These are phyloP conservation scores for Hippophae gyantsensis DNA, from an alignment of 306 rosid species.

Conservation along the genomic window DNA sequence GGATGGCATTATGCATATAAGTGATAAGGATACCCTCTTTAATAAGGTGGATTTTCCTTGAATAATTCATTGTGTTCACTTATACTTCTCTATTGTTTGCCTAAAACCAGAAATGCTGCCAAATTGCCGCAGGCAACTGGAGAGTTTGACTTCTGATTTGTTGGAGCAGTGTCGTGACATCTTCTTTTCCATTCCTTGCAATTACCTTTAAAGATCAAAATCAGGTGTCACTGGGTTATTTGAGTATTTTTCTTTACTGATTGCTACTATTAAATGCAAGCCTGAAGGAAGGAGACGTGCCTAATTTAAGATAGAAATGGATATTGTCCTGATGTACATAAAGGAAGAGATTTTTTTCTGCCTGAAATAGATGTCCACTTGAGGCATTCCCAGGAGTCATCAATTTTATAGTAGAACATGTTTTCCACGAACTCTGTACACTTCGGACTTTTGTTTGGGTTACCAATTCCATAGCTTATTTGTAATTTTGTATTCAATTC, in stretches of 20 bases:
- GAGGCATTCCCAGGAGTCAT: slow-evolving; percentile 34
- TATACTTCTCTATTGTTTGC: neutral
- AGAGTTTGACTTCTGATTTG: slow-evolving; percentile 87
- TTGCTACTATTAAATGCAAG: slow-evolving; percentile 44
- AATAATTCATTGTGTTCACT: slow-evolving; percentile 12
- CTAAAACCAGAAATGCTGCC: slow-evolving; percentile 12
- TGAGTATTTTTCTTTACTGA: slow-evolving; percentile 39
- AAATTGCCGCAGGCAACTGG: slow-evolving; percentile 69
- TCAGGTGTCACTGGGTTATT: slow-evolving; percentile 26
- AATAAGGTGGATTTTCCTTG: slow-evolving; percentile 52
- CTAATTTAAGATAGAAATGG: slow-evolving; percentile 39
- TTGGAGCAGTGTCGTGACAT: slow-evolving; percentile 12
- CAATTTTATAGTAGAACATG: slow-evolving; percentile 44
- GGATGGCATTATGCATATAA: slow-evolving; percentile 97
- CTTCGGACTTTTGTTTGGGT: slow-evolving; percentile 36
- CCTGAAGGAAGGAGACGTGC: slow-evolving; percentile 37
- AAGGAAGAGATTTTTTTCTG: slow-evolving; percentile 46
- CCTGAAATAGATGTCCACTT: slow-evolving; percentile 25
- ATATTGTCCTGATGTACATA: slow-evolving; percentile 78
- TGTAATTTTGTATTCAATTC: no score
- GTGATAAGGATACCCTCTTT: slow-evolving; percentile 86
- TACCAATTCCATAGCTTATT: slow-evolving; percentile 26
- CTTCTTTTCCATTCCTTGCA: slow-evolving; percentile 9
- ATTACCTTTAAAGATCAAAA: slow-evolving; percentile 23
- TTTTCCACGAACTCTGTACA: slow-evolving; percentile 39